A percentile compares a stretch with the other conserved stretches of the same genome.
Conservation (phyloP, 352 stramenopile genomes). For the Phytopythium delawarense region DNA sequence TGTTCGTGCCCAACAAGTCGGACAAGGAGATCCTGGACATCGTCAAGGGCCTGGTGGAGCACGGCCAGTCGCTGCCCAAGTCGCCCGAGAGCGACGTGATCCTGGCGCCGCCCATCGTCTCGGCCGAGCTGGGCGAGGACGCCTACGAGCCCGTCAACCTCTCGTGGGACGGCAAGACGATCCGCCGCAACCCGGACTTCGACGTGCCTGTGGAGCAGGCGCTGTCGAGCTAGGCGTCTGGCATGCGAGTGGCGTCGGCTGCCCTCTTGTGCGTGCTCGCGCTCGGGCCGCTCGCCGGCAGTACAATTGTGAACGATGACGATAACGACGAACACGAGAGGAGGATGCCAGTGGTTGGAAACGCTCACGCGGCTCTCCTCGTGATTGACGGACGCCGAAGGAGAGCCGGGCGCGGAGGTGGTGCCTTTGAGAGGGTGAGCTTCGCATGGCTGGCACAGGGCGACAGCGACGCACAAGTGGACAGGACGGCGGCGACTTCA, state of each 20-base stretch:
- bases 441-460: not conserved
- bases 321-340: constrained; percentile 24
- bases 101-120: constrained; percentile 69
- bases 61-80: constrained; percentile 70
- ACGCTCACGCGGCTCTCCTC: not conserved
- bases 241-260: not conserved
- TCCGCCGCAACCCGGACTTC: constrained; percentile 82
- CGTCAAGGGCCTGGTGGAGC: constrained; percentile 71
- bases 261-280: not conserved
- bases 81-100: constrained; percentile 84
- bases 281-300: not conserved
- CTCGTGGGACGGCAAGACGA: constrained; percentile 76
- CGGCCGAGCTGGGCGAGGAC: constrained; percentile 56
- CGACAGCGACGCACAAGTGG: not conserved
- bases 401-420: not conserved
- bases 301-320: constrained; percentile 17
- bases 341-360: constrained; percentile 7
- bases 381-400: constrained; percentile 1
- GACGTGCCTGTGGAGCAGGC: constrained; percentile 73
- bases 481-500: not conserved
- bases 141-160: constrained; percentile 82
- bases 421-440: not conserved
- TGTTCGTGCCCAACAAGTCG: constrained; percentile 79
- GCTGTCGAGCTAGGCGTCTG: constrained; percentile 9
- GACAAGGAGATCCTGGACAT: constrained; percentile 78